phyloP scores from a whole-genome alignment of 495 filamentous ascomycete genomes.

The Cercophora samala region DNA sequence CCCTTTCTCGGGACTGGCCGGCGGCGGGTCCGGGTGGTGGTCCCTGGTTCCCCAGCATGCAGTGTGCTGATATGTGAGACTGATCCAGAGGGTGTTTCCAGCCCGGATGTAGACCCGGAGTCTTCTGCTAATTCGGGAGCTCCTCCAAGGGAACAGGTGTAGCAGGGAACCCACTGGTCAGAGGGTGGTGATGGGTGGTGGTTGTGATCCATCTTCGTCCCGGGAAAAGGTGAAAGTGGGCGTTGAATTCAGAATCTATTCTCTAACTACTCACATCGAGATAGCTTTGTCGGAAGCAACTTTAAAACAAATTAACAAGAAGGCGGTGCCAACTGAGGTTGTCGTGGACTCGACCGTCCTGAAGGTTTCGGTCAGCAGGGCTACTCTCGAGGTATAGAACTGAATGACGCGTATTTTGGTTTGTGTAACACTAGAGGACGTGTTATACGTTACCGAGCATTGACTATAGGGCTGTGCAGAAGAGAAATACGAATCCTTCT shows the following conservation, averaged over 20 bases:
- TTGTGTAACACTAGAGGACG: not conserved
- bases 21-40: conserved; percentile 22
- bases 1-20: conserved; percentile 39
- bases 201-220: not conserved
- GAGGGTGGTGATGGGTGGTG: not conserved
- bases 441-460: not conserved
- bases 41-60: not conserved
- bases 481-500: not conserved
- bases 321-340: not conserved
- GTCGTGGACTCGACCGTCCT: not conserved
- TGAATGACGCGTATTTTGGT: not conserved
- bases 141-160: not conserved
- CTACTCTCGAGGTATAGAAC: not conserved
- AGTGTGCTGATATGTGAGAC: not conserved
- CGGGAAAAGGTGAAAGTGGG: not conserved
- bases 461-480: not conserved
- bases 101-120: not conserved
- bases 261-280: not conserved
- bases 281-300: not conserved
- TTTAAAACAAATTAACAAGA: too few relatives aligned
- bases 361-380: not conserved
- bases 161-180: not conserved
- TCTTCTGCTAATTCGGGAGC: not conserved
- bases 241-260: not conserved
- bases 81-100: not conserved